Evolutionary conservation across 163 green algal species (phyloP).

Genomic region (Trebouxiophyceae sp.): DNA sequence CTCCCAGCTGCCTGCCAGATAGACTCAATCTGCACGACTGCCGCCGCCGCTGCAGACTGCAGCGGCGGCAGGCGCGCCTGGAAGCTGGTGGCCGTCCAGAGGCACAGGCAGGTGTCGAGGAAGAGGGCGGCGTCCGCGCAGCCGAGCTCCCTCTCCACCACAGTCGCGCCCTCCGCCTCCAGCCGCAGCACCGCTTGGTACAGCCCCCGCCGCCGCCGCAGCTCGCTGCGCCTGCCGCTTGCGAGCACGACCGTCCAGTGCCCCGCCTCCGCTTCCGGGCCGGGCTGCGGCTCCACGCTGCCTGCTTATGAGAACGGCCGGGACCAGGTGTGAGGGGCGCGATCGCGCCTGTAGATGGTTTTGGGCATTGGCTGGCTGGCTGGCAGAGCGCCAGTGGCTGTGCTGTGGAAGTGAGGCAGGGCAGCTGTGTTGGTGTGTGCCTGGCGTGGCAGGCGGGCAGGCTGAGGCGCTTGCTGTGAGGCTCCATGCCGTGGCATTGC

Average conservation of each 20-base stretch:
- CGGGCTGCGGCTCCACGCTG: not conserved
- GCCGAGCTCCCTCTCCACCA: slow-evolving; percentile 25
- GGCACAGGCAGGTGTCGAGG: slow-evolving; percentile 13
- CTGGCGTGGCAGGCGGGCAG: too few relatives aligned
- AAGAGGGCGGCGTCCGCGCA: slow-evolving; percentile 26
- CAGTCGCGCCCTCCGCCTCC: slow-evolving; percentile 17
- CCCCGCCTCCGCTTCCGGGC: not conserved
- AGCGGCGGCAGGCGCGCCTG: not conserved
- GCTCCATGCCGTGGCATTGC: too few relatives aligned
- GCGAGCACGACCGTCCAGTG: slow-evolving; percentile 16
- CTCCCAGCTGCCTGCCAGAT: not conserved
- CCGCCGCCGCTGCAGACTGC: not conserved
- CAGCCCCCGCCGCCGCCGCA: slow-evolving; percentile 12
- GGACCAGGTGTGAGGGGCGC: too few relatives aligned
- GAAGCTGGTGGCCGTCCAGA: slow-evolving; percentile 18
- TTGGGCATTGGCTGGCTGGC: too few relatives aligned
- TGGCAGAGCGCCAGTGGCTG: too few relatives aligned
- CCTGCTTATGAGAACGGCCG: too few relatives aligned
- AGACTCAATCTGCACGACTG: not conserved
- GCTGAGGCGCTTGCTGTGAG: too few relatives aligned
- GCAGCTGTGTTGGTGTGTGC: too few relatives aligned
- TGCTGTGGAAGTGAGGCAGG: too few relatives aligned
- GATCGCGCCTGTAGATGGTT: too few relatives aligned
- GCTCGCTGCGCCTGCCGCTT: slow-evolving; percentile 7
- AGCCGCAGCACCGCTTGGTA: slow-evolving; percentile 28